Percentiles rank a stretch among this genome's conserved stretches.
Conservation (phyloP, 228 moss, liverwort and hornwort species). For the Sphagnum magellanicum region DNA sequence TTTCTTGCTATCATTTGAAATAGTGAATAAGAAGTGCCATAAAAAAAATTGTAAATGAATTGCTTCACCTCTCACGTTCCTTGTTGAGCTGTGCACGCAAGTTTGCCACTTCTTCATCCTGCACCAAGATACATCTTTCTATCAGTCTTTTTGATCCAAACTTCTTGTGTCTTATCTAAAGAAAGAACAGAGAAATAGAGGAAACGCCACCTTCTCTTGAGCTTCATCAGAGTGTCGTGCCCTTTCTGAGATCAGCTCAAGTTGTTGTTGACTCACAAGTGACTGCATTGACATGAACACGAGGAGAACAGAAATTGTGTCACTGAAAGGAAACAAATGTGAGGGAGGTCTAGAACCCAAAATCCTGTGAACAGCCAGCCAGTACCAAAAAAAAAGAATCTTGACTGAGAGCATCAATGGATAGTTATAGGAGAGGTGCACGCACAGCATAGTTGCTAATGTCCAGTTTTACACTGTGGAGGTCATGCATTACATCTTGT, state of each 20-base stretch:
- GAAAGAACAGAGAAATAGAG: too few species aligned
- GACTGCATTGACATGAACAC: conserved; percentile 17
- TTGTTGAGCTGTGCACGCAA: conserved; percentile 51
- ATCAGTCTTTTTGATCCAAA: too few species aligned
- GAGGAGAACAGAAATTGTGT: too few species aligned
- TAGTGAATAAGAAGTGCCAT: not conserved
- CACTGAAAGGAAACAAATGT: too few species aligned
- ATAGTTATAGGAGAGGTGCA: not conserved
- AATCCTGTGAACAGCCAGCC: too few species aligned
- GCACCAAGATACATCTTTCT: not conserved
- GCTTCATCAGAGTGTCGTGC: conserved; percentile 49
- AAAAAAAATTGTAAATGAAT: not conserved
- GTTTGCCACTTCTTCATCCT: conserved; percentile 52
- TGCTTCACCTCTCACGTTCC: conserved; percentile 41
- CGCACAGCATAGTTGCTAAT: conserved; percentile 58
- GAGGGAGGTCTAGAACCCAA: too few species aligned
- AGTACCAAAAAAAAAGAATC: too few species aligned
- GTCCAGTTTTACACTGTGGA: conserved; percentile 52
- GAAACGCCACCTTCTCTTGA: conserved; percentile 20
- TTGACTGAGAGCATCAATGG: not conserved
- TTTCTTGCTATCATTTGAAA: not conserved
- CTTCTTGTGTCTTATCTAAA: too few species aligned
- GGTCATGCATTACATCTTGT: conserved; percentile 56
- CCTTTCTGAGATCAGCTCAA: conserved; percentile 52
- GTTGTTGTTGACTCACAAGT: conserved; percentile 59